phyloP scores from a whole-genome alignment of 2,329 filamentous ascomycete species.

The Phyllosticta paracitricarpa region DNA sequence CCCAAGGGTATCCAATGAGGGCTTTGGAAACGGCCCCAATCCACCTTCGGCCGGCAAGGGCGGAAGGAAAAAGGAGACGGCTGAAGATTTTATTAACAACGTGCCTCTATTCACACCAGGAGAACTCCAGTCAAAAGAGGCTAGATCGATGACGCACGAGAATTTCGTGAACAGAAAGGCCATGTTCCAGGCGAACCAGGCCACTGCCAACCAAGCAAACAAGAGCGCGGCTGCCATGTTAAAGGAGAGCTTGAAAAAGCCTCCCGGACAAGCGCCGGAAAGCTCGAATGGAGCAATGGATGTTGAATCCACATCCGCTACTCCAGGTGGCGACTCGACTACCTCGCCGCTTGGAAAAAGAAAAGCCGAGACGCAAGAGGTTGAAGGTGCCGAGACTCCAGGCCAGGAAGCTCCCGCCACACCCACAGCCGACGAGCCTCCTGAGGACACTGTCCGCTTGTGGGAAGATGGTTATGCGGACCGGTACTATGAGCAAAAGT shows the following conservation, averaged over 20 bases:
- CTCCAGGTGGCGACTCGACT: slow-evolving; percentile 21
- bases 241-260: slow-evolving; percentile 54
- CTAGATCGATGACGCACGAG: slow-evolving; percentile 62
- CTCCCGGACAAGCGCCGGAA: slow-evolving; percentile 14
- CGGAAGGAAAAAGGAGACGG: slow-evolving; percentile 3
- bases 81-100: slow-evolving; percentile 18
- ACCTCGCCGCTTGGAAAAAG: slow-evolving; percentile 59
- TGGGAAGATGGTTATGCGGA: slow-evolving; percentile 96
- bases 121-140: slow-evolving; percentile 27
- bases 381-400: slow-evolving; percentile 48
- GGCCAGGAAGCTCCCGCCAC: slow-evolving; percentile 48
- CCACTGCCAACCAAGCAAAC: slow-evolving; percentile 66
- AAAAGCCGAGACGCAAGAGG: slow-evolving; percentile 62
- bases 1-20: neutral
- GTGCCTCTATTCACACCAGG: slow-evolving; percentile 25
- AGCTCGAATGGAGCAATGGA: slow-evolving; percentile 17
- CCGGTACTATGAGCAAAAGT: slow-evolving; percentile 96
- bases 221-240: slow-evolving; percentile 87
- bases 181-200: slow-evolving; percentile 30
- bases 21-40: slow-evolving; percentile 1
- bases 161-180: slow-evolving; percentile 70
- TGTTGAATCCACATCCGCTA: slow-evolving; percentile 10
- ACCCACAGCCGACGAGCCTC: slow-evolving; percentile 49
- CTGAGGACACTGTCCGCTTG: slow-evolving; percentile 71
- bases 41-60: slow-evolving; percentile 1